These are phyloP conservation scores for Bodo saltans DNA, from an alignment of 78 protist species.

Conservation along the genomic window DNA sequence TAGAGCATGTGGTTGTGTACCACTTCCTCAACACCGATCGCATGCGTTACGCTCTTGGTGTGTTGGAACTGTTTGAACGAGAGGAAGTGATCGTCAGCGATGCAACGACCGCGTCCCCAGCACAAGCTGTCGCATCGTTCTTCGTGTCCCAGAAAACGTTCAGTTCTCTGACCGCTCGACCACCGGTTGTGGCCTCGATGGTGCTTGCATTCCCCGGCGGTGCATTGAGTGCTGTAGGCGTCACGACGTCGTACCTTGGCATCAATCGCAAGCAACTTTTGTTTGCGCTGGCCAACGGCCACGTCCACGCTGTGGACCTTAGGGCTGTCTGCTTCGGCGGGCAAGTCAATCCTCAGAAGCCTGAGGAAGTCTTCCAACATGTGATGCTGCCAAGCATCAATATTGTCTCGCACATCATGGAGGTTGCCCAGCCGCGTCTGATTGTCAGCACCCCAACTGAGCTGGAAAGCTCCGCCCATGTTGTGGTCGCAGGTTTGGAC, in stretches of 20 bases:
- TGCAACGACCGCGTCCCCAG: background rate
- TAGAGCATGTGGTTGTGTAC: background rate
- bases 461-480: conserved; percentile 39
- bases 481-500: conserved; percentile 26
- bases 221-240: background rate
- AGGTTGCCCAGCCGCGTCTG: background rate
- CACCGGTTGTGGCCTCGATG: background rate
- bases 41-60: background rate
- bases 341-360: background rate
- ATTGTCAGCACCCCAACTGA: conserved; percentile 1
- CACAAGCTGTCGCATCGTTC: background rate
- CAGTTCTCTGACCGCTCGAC: background rate
- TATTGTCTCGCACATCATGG: background rate
- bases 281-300: conserved; percentile 3
- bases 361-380: background rate
- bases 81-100: background rate
- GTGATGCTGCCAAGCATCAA: background rate
- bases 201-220: conserved; percentile 4
- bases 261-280: background rate
- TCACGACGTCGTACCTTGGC: background rate
- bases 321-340: background rate
- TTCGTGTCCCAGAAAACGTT: background rate
- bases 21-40: conserved; percentile 11
- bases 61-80: background rate
- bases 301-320: background rate